Conservation (phyloP, 2,329 filamentous ascomycete species). For the Fragosphaeria purpurea region DNA sequence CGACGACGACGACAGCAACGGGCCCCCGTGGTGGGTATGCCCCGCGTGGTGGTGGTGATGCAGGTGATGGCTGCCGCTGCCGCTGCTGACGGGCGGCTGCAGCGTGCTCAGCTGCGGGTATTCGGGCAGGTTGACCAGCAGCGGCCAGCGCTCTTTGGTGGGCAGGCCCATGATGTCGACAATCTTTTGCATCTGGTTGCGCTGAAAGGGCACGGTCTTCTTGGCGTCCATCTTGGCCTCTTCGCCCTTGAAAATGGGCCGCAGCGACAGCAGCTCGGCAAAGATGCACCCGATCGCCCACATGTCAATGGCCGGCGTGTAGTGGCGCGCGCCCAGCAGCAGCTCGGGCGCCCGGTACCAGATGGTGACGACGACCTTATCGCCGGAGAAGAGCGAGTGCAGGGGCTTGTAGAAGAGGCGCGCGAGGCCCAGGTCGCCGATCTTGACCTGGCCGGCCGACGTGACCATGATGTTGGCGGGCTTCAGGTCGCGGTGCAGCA, state of each 20-base stretch:
- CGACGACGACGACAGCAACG: neutral
- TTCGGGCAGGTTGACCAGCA: slow-evolving; percentile 78
- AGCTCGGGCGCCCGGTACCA: slow-evolving; percentile 97
- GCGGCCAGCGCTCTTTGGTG: slow-evolving; percentile 78
- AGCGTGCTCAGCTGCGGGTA: slow-evolving; percentile 58
- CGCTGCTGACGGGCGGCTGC: slow-evolving; percentile 30
- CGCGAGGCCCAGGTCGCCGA: slow-evolving; percentile 87
- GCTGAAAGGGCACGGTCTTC: slow-evolving; percentile 93
- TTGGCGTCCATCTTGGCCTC: slow-evolving; percentile 99
- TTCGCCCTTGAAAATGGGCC: slow-evolving; percentile 96
- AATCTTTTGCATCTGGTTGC: slow-evolving; percentile 98
- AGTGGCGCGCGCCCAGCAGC: slow-evolving; percentile 85
- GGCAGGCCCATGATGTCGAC: slow-evolving; percentile 92
- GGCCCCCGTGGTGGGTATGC: neutral
- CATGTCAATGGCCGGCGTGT: slow-evolving; percentile 92
- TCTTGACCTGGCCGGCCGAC: slow-evolving; percentile 78
- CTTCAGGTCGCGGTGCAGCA: slow-evolving; percentile 92
- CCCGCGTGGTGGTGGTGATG: slow-evolving; percentile 19
- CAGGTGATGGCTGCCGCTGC: slow-evolving; percentile 28
- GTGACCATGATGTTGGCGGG: slow-evolving; percentile 99
- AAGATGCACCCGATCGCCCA: slow-evolving; percentile 99
- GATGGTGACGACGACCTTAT: slow-evolving; percentile 98
- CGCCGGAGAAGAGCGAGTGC: slow-evolving; percentile 81
- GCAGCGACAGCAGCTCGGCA: slow-evolving; percentile 77
- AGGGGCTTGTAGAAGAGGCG: slow-evolving; percentile 90